Conservation (phyloP, 768 basidiomycete genomes). For the Boletus rubropictus region DNA sequence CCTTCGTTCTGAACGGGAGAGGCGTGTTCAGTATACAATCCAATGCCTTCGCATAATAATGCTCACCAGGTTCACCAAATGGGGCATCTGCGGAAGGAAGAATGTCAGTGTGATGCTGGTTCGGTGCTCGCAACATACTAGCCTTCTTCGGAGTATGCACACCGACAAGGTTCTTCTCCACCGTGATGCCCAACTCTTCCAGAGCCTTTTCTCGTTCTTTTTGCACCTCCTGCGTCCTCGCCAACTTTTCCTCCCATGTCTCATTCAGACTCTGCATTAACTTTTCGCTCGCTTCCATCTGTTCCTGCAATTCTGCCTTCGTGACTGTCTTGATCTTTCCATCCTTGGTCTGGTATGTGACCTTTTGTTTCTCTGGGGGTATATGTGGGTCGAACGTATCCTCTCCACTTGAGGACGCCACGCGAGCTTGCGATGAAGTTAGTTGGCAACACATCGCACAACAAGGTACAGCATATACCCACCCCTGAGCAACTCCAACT, state of each 20-base stretch:
- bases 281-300: slow-evolving; percentile 93
- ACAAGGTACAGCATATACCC: slow-evolving; percentile 14
- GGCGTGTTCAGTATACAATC: slow-evolving; percentile 11
- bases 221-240: slow-evolving; percentile 89
- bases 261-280: slow-evolving; percentile 90
- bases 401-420: slow-evolving; percentile 62
- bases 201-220: slow-evolving; percentile 95
- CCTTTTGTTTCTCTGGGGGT: slow-evolving; percentile 91
- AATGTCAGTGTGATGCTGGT: slow-evolving; percentile 8
- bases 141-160: slow-evolving; percentile 98
- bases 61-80: slow-evolving; percentile 87
- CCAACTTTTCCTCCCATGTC: slow-evolving; percentile 95
- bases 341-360: slow-evolving; percentile 89
- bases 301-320: slow-evolving; percentile 96
- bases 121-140: slow-evolving; percentile 5
- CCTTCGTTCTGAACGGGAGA: slow-evolving; percentile 59
- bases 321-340: slow-evolving; percentile 93
- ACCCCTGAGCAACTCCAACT: slow-evolving; percentile 88
- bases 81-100: slow-evolving; percentile 63
- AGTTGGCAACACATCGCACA: slow-evolving; percentile 1
- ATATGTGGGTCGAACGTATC: slow-evolving; percentile 81
- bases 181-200: slow-evolving; percentile 95
- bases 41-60: slow-evolving; percentile 7
- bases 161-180: slow-evolving; percentile 93
- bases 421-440: slow-evolving; percentile 51